These are phyloP conservation scores for Entomortierella lignicola DNA, from an alignment of 192 early-diverging fungal genomes.

Conservation along the genomic window DNA sequence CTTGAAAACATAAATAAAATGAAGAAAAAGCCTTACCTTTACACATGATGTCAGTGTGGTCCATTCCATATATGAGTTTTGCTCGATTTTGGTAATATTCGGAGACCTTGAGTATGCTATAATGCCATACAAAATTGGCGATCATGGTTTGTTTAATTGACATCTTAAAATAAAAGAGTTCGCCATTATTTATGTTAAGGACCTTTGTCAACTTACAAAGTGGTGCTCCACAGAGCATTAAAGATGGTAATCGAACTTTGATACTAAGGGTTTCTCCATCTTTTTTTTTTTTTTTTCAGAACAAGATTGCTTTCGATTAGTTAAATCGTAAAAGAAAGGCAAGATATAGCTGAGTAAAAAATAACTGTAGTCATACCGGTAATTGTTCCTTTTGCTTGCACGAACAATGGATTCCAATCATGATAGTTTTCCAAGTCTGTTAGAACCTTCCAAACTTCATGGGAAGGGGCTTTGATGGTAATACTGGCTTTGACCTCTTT, in stretches of 20 bases:
- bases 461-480: slow-evolving; percentile 28
- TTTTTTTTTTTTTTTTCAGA: neutral
- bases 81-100: slow-evolving; percentile 34
- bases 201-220: slow-evolving; percentile 19
- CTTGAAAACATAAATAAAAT: neutral
- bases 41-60: slow-evolving; percentile 2
- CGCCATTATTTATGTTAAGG: neutral
- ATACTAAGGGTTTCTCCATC: slow-evolving; percentile 20
- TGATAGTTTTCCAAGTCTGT: slow-evolving; percentile 35
- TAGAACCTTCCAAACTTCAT: slow-evolving; percentile 34
- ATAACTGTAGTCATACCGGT: slow-evolving; percentile 10
- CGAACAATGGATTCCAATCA: slow-evolving; percentile 46
- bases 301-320: neutral
- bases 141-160: neutral
- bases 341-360: neutral
- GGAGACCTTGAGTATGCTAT: slow-evolving; percentile 24
- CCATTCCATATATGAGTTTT: slow-evolving; percentile 32
- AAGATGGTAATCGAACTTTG: slow-evolving; percentile 17
- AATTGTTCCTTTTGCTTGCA: slow-evolving; percentile 23
- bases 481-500: slow-evolving; percentile 43
- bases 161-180: neutral
- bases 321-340: no score
- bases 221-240: slow-evolving; percentile 42
- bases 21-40: slow-evolving; percentile 8
- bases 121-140: neutral